phyloP scores from a whole-genome alignment of 306 rosid species.

The Corylus americana region DNA sequence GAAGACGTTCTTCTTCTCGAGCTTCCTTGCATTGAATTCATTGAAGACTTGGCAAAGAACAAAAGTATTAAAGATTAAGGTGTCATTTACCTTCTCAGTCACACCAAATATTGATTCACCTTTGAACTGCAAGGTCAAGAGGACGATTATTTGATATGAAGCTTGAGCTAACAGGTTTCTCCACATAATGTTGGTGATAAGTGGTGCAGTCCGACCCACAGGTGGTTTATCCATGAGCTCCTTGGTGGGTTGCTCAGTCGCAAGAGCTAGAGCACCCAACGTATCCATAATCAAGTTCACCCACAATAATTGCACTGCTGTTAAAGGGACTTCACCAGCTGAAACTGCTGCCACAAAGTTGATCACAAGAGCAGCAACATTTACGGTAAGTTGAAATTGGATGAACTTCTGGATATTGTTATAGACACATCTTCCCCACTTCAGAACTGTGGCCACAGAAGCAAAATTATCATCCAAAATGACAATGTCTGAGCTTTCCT shows the following conservation, averaged over 20 bases:
- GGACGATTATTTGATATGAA: too few relatives aligned
- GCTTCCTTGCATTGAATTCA: neutral
- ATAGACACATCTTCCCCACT: slow-evolving; percentile 32
- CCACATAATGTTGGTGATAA: slow-evolving; percentile 43
- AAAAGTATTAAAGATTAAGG: too few relatives aligned
- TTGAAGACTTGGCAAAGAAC: too few relatives aligned
- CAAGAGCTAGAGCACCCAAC: slow-evolving; percentile 37
- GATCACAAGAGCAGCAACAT: slow-evolving; percentile 32
- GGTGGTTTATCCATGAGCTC: slow-evolving; percentile 29
- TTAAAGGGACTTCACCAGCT: slow-evolving; percentile 28
- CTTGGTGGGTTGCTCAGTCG: slow-evolving; percentile 32
- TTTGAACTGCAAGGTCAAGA: too few relatives aligned
- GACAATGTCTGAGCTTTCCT: slow-evolving; percentile 40
- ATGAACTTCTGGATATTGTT: slow-evolving; percentile 40
- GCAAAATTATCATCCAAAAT: slow-evolving; percentile 38
- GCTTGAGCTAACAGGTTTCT: slow-evolving; percentile 10
- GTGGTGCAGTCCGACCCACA: slow-evolving; percentile 14
- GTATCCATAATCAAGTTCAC: slow-evolving; percentile 37
- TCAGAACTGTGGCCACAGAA: slow-evolving; percentile 25
- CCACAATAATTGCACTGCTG: slow-evolving; percentile 33
- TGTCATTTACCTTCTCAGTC: too few relatives aligned
- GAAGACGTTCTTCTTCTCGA: slow-evolving; percentile 30
- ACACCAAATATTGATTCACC: too few relatives aligned
- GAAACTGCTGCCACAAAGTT: slow-evolving; percentile 32
- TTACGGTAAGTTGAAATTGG: slow-evolving; percentile 37